Conservation (phyloP, 768 basidiomycete species). For the Boletus rex-veris region DNA sequence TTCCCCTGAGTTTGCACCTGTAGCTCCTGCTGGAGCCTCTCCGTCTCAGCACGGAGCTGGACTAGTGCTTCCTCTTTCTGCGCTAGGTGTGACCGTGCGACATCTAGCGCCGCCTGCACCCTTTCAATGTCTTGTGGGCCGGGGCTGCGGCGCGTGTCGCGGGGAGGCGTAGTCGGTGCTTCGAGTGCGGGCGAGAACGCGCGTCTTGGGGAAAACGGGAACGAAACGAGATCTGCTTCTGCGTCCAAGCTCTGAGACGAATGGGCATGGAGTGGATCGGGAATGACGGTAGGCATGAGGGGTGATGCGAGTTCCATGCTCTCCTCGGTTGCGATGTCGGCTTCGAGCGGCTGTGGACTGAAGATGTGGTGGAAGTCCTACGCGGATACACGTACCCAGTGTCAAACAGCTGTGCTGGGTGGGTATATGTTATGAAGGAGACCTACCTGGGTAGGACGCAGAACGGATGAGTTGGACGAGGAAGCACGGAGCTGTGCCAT, state of each 20-base stretch:
- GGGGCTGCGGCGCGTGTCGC: slow-evolving; percentile 1
- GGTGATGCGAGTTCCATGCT: slow-evolving; percentile 55
- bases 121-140: slow-evolving; percentile 16
- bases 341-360: slow-evolving; percentile 29
- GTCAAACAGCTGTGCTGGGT: neutral
- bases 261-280: slow-evolving; percentile 5
- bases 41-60: slow-evolving; percentile 23
- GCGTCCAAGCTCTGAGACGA: neutral
- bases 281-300: slow-evolving; percentile 36
- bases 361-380: slow-evolving; percentile 8
- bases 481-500: slow-evolving; percentile 20
- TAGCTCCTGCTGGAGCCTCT: slow-evolving; percentile 13
- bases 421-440: neutral
- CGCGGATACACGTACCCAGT: neutral
- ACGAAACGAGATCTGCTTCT: slow-evolving; percentile 15
- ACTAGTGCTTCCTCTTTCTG: slow-evolving; percentile 23
- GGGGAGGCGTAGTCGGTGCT: neutral
- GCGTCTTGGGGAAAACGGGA: slow-evolving; percentile 19
- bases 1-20: neutral
- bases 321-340: slow-evolving; percentile 35
- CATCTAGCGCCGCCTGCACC: slow-evolving; percentile 20
- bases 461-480: slow-evolving; percentile 1
- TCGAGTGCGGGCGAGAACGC: slow-evolving; percentile 15
- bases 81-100: slow-evolving; percentile 18
- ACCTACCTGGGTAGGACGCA: slow-evolving; percentile 4